Base-by-base conservation (phyloP, 31 red algal species). In the Asparagopsis taxiformis region DNA sequence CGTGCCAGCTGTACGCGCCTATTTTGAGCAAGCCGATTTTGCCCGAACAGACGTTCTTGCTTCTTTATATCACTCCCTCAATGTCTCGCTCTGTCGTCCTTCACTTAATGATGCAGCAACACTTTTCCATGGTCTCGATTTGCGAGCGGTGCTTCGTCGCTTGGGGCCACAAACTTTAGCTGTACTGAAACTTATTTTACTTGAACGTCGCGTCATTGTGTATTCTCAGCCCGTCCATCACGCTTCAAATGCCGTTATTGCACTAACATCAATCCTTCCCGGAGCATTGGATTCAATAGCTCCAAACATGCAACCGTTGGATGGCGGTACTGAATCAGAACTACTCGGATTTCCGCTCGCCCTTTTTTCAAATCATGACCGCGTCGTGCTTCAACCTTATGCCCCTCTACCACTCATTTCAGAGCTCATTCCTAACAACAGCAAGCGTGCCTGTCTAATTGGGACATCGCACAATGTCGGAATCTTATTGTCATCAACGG, bases 11-110 rank as follows among this genome's bases (percentile, higher is more conserved):
- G 90, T 93, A 26, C 73, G 70, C 36, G 81, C 84, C 4, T 94
- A 94, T 72, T 94, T 94, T 71, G 91, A 88, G 19, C 91, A 94
- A 52, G 72, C 46, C 31, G 91, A 94, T 43, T 94, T 94, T 83
- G 85, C 77, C 44, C 81, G 83, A 39, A 94, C 91, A 31, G 82
- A 81, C 60, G 79, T 88, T 20, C 65, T 94, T 4, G 78, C 75
- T 16, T 70, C 77, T 13, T 59, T 94, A 3, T 94, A 74, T 60
- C 91, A 94, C 67, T 61, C 74, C 21, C 32, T 94, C 36, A 94
- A 94, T 69, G 65, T 80, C 21, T 72, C 74, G 13, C 70, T 94
- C 22, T 64, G 51, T 30, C 70, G 72, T 38, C 78, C 80, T 9
- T 79, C 72, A 2, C 23, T 74, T 25, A 63, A 61, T 22, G 20